Evolutionary conservation across 2,329 filamentous ascomycete genomes (phyloP).

Genomic region (Phyllosticta citribraziliensis): DNA sequence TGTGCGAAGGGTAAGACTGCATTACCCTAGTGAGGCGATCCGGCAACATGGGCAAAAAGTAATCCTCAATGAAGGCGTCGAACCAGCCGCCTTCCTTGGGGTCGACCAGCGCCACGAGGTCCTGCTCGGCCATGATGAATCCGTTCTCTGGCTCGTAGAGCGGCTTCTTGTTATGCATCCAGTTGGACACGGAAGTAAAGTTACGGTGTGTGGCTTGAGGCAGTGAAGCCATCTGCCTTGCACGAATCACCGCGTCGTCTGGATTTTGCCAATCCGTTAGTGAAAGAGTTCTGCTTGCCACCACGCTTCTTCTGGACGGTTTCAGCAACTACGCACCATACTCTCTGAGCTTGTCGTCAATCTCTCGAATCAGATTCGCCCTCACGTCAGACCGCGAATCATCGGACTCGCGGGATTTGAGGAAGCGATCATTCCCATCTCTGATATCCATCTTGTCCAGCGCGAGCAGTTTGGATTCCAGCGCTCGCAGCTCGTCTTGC

Average conservation of each 20-base stretch:
- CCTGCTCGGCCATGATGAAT: constrained; percentile 8
- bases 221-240: constrained; percentile 10
- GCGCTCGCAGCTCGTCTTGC: constrained; percentile 11
- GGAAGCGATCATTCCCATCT: not conserved
- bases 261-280: not conserved
- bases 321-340: constrained; percentile 5
- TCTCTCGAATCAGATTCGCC: constrained; percentile 9
- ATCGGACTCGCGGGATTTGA: constrained; percentile 8
- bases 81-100: constrained; percentile 11
- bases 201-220: constrained; percentile 11
- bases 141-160: constrained; percentile 8
- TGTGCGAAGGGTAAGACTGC: not conserved
- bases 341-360: constrained; percentile 11
- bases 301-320: not conserved
- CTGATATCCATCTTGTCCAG: constrained; percentile 10
- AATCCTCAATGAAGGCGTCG: constrained; percentile 9
- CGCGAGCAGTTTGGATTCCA: constrained; percentile 10
- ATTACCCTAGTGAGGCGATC: not conserved
- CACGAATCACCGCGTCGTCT: constrained; percentile 13
- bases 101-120: constrained; percentile 12
- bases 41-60: not conserved
- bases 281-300: not conserved
- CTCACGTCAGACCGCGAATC: not conserved
- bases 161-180: constrained; percentile 11
- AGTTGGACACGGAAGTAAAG: constrained; percentile 11